A percentile compares a stretch with the other conserved stretches of the same genome.
Conservation (phyloP, 441 rosid genomes). For the Theobroma grandiflorum region DNA sequence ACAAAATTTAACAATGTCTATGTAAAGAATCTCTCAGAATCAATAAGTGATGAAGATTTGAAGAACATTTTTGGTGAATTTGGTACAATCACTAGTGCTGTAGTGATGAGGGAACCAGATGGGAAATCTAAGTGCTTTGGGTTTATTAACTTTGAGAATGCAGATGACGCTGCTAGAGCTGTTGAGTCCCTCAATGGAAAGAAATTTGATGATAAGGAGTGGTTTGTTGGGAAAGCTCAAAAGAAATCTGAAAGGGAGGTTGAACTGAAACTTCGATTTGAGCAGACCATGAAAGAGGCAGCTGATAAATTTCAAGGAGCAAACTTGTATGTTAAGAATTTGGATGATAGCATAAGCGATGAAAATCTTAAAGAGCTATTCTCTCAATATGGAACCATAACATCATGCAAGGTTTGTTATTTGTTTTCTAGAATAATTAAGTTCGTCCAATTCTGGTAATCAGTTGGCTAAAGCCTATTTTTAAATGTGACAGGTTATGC, state of each 20-base stretch:
- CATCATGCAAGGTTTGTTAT: slow-evolving; percentile 72
- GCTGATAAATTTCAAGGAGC: slow-evolving; percentile 67
- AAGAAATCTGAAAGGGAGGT: slow-evolving; percentile 74
- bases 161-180: slow-evolving; percentile 71
- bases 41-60: slow-evolving; percentile 73
- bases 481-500: slow-evolving; percentile 55
- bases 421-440: not conserved
- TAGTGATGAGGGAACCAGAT: slow-evolving; percentile 73
- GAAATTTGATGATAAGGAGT: slow-evolving; percentile 72
- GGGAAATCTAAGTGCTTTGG: slow-evolving; percentile 84
- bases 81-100: slow-evolving; percentile 73
- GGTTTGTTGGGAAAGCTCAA: slow-evolving; percentile 82
- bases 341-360: slow-evolving; percentile 67
- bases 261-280: slow-evolving; percentile 61
- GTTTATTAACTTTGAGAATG: slow-evolving; percentile 69
- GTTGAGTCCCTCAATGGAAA: slow-evolving; percentile 72
- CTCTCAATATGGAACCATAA: slow-evolving; percentile 61
- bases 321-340: slow-evolving; percentile 71
- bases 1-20: slow-evolving; percentile 75
- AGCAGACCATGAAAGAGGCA: slow-evolving; percentile 69
- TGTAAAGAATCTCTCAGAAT: slow-evolving; percentile 83
- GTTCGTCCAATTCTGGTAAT: not conserved
- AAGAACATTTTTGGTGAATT: slow-evolving; percentile 69
- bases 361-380: slow-evolving; percentile 68
- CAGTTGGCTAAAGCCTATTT: not conserved